These are phyloP conservation scores for Ophiostoma sp. DNA, from an alignment of 2,329 filamentous ascomycete species.

Conservation along the genomic window DNA sequence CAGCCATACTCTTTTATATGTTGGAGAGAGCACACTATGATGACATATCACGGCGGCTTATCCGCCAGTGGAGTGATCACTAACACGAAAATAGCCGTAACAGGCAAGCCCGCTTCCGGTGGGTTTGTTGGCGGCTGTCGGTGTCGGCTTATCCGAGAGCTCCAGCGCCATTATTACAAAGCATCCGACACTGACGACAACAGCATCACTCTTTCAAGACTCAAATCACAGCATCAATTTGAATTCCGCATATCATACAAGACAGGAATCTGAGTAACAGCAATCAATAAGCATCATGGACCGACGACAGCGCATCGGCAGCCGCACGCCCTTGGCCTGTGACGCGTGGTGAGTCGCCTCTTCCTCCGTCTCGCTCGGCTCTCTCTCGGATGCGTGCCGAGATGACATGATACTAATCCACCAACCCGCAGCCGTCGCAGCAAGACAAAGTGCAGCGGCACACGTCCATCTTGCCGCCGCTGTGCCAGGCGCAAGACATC, in stretches of 20 bases:
- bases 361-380: background rate
- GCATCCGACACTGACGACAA: background rate
- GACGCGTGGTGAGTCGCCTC: background rate
- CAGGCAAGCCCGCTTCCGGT: background rate
- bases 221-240: background rate
- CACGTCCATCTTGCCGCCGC: background rate
- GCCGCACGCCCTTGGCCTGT: background rate
- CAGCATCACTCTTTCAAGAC: background rate
- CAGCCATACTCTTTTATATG: background rate
- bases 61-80: background rate
- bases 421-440: background rate
- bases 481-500: background rate
- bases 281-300: background rate
- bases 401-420: background rate
- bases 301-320: constrained; percentile 1
- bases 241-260: background rate
- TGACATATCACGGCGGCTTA: background rate
- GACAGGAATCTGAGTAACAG: background rate
- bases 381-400: too few species aligned
- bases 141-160: background rate
- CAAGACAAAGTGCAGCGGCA: constrained; percentile 8
- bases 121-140: background rate
- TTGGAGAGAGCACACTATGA: background rate
- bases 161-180: background rate
- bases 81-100: background rate